A percentile compares a stretch with the other conserved stretches of the same genome.
These are phyloP conservation scores for Arachnomyces sp. DNA, from an alignment of 2,329 filamentous ascomycete genomes.

Conservation along the genomic window DNA sequence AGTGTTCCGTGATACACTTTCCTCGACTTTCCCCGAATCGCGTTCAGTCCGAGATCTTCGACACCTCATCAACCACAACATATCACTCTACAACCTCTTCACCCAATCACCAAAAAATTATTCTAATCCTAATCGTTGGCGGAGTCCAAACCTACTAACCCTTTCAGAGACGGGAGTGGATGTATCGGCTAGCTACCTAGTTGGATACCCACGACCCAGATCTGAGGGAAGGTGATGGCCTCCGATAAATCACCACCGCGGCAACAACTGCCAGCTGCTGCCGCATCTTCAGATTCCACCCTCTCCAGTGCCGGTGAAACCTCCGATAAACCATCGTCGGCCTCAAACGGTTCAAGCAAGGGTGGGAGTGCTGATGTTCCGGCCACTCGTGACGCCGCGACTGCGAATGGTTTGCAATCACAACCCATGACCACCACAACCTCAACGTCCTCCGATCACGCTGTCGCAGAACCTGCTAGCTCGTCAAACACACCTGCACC, in stretches of 20 bases:
- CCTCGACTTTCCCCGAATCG: neutral
- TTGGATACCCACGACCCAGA: constrained; percentile 11
- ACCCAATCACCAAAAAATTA: no score
- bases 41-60: no score
- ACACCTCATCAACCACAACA: no score
- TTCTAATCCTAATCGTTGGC: neutral
- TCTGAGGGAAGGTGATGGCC: constrained; percentile 24
- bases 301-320: constrained; percentile 12
- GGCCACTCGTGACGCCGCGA: constrained; percentile 13
- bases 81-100: no score
- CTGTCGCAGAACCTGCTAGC: constrained; percentile 28
- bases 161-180: constrained; percentile 11
- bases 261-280: constrained; percentile 18
- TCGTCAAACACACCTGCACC: constrained; percentile 51
- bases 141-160: neutral
- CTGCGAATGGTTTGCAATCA: constrained; percentile 30
- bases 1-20: neutral
- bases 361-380: constrained; percentile 6
- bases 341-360: constrained; percentile 6
- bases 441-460: constrained; percentile 32
- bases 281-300: constrained; percentile 21
- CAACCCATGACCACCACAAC: constrained; percentile 38
- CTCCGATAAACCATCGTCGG: constrained; percentile 14
- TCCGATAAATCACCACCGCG: constrained; percentile 22
- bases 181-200: constrained; percentile 9